Percentiles rank a stretch among this genome's conserved stretches.
Conservation (phyloP, 768 basidiomycete species). For the Trametes villosa region DNA sequence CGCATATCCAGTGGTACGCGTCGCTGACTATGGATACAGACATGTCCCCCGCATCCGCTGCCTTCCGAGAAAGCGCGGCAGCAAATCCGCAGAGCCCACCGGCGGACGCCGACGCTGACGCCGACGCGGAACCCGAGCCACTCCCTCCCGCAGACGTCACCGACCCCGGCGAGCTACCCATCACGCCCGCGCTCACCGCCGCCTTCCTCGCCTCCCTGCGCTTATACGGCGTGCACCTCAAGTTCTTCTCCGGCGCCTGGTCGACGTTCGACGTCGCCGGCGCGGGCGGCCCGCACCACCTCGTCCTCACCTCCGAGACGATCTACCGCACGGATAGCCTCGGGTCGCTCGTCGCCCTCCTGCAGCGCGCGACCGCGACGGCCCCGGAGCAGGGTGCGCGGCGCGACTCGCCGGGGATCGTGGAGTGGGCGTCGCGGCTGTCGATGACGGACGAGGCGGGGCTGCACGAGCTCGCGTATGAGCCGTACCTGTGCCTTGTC, state of each 20-base stretch:
- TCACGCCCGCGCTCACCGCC: slow-evolving; percentile 63
- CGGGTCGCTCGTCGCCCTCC: slow-evolving; percentile 56
- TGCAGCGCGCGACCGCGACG: slow-evolving; percentile 47
- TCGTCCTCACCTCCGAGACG: slow-evolving; percentile 90
- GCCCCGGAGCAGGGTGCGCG: neutral
- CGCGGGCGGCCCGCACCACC: slow-evolving; percentile 54
- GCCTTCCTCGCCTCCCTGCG: slow-evolving; percentile 68
- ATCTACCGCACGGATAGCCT: slow-evolving; percentile 79
- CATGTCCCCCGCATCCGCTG: slow-evolving; percentile 57
- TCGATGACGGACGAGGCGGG: slow-evolving; percentile 5
- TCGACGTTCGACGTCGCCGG: slow-evolving; percentile 44
- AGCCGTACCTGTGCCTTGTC: slow-evolving; percentile 61
- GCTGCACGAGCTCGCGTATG: neutral
- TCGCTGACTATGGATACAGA: slow-evolving; percentile 44
- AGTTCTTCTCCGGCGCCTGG: slow-evolving; percentile 89
- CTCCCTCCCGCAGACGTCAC: slow-evolving; percentile 38
- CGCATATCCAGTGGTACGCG: neutral
- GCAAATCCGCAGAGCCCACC: slow-evolving; percentile 20
- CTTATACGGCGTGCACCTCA: slow-evolving; percentile 57
- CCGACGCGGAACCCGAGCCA: slow-evolving; percentile 32
- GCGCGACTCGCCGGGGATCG: neutral
- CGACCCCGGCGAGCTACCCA: slow-evolving; percentile 60
- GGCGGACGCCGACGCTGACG: neutral
- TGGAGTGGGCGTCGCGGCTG: slow-evolving; percentile 6
- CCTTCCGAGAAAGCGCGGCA: slow-evolving; percentile 52